Evolutionary conservation across 169 alveolate genomes (phyloP).

Genomic region (Ichthyophthirius multifiliis): DNA sequence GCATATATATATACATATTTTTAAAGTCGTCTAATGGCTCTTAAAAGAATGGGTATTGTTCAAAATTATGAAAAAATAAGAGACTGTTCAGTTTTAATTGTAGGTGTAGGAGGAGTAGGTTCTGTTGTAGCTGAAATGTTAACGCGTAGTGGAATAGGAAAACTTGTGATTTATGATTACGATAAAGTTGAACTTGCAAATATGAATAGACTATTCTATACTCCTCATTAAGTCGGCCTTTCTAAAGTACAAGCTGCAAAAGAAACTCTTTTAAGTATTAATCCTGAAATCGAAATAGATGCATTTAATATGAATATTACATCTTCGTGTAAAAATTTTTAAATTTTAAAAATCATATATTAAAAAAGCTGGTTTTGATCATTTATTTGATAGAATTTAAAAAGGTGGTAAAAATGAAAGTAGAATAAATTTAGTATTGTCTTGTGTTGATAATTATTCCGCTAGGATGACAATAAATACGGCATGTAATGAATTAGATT

Average conservation of each 20-base stretch:
- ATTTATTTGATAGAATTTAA: slow-evolving; percentile 78
- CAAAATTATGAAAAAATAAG: slow-evolving; percentile 86
- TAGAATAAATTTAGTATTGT: slow-evolving; percentile 87
- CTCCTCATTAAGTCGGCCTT: slow-evolving; percentile 90
- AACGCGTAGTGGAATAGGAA: slow-evolving; percentile 95
- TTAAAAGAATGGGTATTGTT: slow-evolving; percentile 95
- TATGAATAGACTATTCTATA: slow-evolving; percentile 93
- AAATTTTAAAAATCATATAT: not conserved
- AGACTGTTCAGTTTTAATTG: slow-evolving; percentile 82
- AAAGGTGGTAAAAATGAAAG: slow-evolving; percentile 70
- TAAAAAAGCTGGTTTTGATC: slow-evolving; percentile 75
- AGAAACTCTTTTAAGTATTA: slow-evolving; percentile 87
- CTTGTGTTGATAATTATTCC: slow-evolving; percentile 96
- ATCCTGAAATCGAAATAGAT: slow-evolving; percentile 91
- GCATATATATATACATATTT: slow-evolving; percentile 69
- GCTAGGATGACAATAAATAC: slow-evolving; percentile 95
- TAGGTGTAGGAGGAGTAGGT: slow-evolving; percentile 97
- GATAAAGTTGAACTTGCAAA: slow-evolving; percentile 95
- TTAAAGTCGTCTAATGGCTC: slow-evolving; percentile 89
- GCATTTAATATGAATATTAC: slow-evolving; percentile 86
- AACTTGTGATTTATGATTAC: slow-evolving; percentile 91
- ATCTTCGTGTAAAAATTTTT: slow-evolving; percentile 23
- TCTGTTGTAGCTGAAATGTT: slow-evolving; percentile 96
- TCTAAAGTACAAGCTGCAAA: slow-evolving; percentile 94
- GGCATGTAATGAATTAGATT: slow-evolving; percentile 91